phyloP scores from a whole-genome alignment of 2,329 filamentous ascomycete species.

The Colletotrichum cordylinicola region DNA sequence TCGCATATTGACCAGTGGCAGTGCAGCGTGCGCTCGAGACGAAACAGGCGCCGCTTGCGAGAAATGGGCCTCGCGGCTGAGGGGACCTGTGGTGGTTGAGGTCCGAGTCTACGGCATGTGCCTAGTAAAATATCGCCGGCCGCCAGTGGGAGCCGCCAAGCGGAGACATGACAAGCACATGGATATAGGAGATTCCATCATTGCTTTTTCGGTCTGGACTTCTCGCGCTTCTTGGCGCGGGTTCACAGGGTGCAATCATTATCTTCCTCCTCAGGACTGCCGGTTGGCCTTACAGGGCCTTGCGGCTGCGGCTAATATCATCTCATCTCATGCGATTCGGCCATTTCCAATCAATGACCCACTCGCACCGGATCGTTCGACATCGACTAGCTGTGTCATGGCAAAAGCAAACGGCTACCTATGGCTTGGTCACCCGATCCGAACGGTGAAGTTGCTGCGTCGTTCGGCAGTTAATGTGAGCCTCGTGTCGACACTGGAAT shows the following conservation, averaged over 20 bases:
- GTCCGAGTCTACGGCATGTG: fast-evolving
- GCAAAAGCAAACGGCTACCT: background rate
- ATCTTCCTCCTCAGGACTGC: too few species aligned
- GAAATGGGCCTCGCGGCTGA: background rate
- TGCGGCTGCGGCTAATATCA: background rate
- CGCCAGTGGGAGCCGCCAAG: background rate
- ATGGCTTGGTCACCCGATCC: background rate
- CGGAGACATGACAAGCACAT: background rate
- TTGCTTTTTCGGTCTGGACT: background rate
- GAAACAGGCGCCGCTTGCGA: background rate
- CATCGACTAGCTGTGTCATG: background rate
- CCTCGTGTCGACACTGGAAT: background rate
- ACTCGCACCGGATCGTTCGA: background rate
- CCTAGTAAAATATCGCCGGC: fast-evolving
- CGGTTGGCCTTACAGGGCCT: too few species aligned
- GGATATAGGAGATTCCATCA: fast-evolving
- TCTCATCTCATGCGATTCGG: fast-evolving
- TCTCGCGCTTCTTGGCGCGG: fast-evolving
- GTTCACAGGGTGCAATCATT: fast-evolving
- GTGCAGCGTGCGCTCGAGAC: background rate
- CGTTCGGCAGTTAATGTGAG: background rate
- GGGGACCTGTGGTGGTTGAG: fast-evolving
- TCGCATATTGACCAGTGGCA: background rate
- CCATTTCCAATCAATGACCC: fast-evolving
- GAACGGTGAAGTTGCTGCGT: background rate